phyloP scores from a whole-genome alignment of 805 yeast species.

The Candida cerambycidarum region DNA sequence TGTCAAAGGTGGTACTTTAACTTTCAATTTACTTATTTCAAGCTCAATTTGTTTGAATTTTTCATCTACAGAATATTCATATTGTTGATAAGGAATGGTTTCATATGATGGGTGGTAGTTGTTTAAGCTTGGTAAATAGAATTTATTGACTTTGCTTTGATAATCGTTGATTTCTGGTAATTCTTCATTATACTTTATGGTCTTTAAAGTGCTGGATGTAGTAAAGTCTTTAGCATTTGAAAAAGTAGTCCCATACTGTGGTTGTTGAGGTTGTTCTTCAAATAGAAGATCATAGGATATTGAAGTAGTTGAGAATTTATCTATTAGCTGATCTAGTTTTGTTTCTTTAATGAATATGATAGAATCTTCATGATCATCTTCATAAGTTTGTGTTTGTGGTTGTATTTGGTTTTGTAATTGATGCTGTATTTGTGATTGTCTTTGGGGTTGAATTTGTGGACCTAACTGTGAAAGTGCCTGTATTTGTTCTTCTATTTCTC shows the following conservation, averaged over 20 bases:
- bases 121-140: constrained; percentile 13
- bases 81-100: neutral
- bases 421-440: too few relatives aligned
- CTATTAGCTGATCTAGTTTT: constrained; percentile 3
- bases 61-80: constrained; percentile 13
- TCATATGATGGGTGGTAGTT: constrained; percentile 3
- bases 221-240: constrained; percentile 12
- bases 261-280: neutral
- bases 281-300: neutral
- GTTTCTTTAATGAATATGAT: constrained; percentile 4
- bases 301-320: constrained; percentile 4
- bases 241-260: constrained; percentile 17
- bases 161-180: constrained; percentile 10
- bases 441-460: too few relatives aligned
- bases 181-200: constrained; percentile 13
- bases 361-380: constrained; percentile 1
- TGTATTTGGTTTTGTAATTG: too few relatives aligned
- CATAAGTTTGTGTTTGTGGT: neutral
- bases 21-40: constrained; percentile 14
- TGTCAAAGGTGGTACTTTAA: constrained; percentile 14
- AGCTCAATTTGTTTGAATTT: constrained; percentile 15
- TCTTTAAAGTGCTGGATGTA: constrained; percentile 9
- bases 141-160: constrained; percentile 13
- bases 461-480: too few relatives aligned
- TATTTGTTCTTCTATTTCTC: too few relatives aligned